Evolutionary conservation across 495 filamentous ascomycete genomes (phyloP).

Genomic region (Amniculicola lignicola): DNA sequence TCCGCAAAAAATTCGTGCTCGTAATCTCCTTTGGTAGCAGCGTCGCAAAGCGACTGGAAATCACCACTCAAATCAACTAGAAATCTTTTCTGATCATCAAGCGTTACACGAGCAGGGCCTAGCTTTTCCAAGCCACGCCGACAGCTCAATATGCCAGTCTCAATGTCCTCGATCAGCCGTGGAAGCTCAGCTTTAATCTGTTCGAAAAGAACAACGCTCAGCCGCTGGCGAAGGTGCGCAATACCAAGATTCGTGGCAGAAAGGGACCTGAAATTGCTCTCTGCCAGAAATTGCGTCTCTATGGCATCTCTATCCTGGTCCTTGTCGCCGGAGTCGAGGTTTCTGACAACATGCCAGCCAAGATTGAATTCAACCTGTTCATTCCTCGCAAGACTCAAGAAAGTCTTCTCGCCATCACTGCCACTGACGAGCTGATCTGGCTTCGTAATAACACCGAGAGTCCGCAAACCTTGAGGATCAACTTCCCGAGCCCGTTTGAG

Average conservation of each 20-base stretch:
- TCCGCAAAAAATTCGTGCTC: slow-evolving; percentile 6
- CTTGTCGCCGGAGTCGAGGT: not conserved
- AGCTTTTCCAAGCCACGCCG: not conserved
- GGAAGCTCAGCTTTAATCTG: slow-evolving; percentile 2
- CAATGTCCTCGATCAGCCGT: slow-evolving; percentile 1
- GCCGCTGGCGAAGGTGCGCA: not conserved
- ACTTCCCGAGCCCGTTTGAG: slow-evolving; percentile 43
- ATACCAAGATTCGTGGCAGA: not conserved
- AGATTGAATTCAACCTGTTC: slow-evolving; percentile 15
- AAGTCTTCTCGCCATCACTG: slow-evolving; percentile 22
- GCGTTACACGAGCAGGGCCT: not conserved
- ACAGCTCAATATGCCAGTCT: slow-evolving; percentile 1
- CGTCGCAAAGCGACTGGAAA: not conserved
- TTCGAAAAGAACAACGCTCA: slow-evolving; percentile 6
- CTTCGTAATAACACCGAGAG: slow-evolving; percentile 54
- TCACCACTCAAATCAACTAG: slow-evolving; percentile 5
- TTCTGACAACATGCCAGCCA: slow-evolving; percentile 18
- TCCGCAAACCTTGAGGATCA: slow-evolving; percentile 49
- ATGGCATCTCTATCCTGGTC: slow-evolving; percentile 2
- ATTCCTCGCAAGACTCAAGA: slow-evolving; percentile 18
- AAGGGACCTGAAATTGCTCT: not conserved
- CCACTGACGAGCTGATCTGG: slow-evolving; percentile 43
- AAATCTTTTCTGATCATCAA: slow-evolving; percentile 5
- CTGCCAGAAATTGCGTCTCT: slow-evolving; percentile 1
- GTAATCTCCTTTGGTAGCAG: slow-evolving; percentile 7